Evolutionary conservation across 495 filamentous ascomycete species (phyloP).

Genomic region (Penicillium herquei): DNA sequence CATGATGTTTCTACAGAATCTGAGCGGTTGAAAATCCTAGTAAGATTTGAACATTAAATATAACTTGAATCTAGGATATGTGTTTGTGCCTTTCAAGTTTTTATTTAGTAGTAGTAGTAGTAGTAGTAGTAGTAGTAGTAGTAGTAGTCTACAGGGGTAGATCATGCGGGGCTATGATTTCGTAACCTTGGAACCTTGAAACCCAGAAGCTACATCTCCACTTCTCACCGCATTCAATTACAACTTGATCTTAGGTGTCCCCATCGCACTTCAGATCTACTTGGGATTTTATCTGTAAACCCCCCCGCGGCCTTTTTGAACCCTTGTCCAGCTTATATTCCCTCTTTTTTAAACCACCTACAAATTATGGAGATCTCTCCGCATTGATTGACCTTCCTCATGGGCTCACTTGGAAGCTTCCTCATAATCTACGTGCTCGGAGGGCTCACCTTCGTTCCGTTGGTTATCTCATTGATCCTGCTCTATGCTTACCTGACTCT

Average conservation of each 20-base stretch:
- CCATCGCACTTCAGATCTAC: neutral
- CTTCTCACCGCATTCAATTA: conserved; percentile 12
- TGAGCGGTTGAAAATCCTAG: no score
- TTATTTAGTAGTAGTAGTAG: neutral
- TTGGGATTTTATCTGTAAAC: no score
- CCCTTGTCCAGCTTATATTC: conserved; percentile 3
- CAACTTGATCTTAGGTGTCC: neutral
- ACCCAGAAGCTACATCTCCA: conserved; percentile 26
- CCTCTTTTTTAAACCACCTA: conserved; percentile 1
- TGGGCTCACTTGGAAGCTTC: conserved; percentile 69
- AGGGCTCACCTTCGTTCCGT: conserved; percentile 85
- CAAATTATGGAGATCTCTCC: conserved; percentile 38
- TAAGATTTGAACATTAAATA: no score
- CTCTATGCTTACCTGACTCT: conserved; percentile 69
- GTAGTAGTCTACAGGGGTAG: conserved; percentile 16
- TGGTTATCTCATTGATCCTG: conserved; percentile 62
- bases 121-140: neutral
- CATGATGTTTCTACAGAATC: no score
- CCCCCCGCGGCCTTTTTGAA: no score
- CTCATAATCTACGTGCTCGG: conserved; percentile 80
- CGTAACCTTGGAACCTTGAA: neutral
- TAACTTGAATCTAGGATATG: neutral
- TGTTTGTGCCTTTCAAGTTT: neutral
- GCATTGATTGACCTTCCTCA: conserved; percentile 45
- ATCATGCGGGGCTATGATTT: conserved; percentile 18